Conservation (phyloP, 805 yeast genomes). For the Candida silvicultrix region DNA sequence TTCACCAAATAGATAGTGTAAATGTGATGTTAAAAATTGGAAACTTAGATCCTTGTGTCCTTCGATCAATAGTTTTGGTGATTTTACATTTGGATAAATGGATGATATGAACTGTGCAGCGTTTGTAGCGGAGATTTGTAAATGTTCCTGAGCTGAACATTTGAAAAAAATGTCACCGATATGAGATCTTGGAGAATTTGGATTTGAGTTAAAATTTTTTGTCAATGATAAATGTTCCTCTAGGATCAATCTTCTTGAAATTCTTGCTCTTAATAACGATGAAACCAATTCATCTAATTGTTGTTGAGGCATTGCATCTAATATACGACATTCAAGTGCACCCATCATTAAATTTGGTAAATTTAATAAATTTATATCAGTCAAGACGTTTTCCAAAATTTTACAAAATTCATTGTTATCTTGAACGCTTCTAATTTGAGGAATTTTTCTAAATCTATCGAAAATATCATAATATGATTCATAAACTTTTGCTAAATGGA, state of each 20-base stretch:
- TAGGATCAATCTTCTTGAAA: constrained; percentile 82
- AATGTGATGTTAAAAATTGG: constrained; percentile 80
- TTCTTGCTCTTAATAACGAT: constrained; percentile 74
- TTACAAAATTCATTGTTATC: constrained; percentile 73
- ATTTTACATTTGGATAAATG: constrained; percentile 42
- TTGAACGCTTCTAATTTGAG: constrained; percentile 57
- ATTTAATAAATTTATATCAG: constrained; percentile 72
- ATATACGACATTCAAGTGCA: constrained; percentile 70
- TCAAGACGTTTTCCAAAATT: constrained; percentile 53
- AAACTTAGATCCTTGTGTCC: constrained; percentile 65
- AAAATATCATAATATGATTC: constrained; percentile 86
- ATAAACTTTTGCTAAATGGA: constrained; percentile 81
- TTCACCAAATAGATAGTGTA: constrained; percentile 84
- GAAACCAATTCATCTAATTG: constrained; percentile 71
- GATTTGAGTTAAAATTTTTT: constrained; percentile 47
- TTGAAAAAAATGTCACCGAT: constrained; percentile 78
- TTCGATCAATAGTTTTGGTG: constrained; percentile 75
- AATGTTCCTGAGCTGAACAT: constrained; percentile 67
- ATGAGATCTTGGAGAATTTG: constrained; percentile 38
- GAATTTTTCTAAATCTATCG: constrained; percentile 73
- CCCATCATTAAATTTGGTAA: constrained; percentile 92
- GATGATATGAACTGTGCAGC: constrained; percentile 46
- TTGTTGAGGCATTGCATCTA: constrained; percentile 49
- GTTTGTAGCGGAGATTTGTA: constrained; percentile 46
- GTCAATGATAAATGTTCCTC: constrained; percentile 87